Evolutionary conservation across 2,329 filamentous ascomycete species (phyloP).

Genomic region (Lasiodiplodia gonubiensis): DNA sequence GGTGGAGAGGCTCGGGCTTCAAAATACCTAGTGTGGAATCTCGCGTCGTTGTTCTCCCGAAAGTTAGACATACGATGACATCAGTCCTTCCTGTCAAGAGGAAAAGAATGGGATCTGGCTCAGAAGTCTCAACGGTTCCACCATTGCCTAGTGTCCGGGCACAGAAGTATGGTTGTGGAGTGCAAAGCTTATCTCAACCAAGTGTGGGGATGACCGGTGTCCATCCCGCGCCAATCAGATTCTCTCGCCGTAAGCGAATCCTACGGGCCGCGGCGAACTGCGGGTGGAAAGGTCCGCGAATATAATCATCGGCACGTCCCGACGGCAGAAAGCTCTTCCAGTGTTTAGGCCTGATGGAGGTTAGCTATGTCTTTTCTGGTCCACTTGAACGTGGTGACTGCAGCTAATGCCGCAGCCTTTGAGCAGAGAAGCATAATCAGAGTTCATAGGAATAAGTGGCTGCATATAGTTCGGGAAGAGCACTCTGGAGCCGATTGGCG

Average conservation of each 20-base stretch:
- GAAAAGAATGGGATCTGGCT: neutral
- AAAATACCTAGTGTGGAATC: neutral
- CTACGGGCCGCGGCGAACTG: neutral
- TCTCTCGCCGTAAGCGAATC: neutral
- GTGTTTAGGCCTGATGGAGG: no score
- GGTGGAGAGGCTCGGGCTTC: neutral
- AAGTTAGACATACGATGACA: neutral
- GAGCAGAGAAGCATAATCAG: no score
- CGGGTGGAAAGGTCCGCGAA: neutral
- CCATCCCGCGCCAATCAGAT: slow-evolving; percentile 2
- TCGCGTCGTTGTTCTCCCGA: neutral
- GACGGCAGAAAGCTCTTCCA: neutral
- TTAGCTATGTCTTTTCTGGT: no score
- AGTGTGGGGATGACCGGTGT: neutral
- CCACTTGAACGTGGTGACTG: no score
- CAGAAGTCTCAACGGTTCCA: neutral
- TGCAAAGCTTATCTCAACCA: neutral
- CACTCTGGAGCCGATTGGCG: neutral
- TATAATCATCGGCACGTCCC: neutral
- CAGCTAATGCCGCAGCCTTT: no score
- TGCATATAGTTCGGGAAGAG: neutral
- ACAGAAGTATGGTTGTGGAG: neutral
- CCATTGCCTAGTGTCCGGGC: neutral
- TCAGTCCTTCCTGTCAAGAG: neutral
- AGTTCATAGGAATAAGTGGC: no score